Percentiles rank a stretch among this genome's conserved stretches.
Conservation (phyloP, 108 stramenopile genomes). For the Skeletonema grethae region DNA sequence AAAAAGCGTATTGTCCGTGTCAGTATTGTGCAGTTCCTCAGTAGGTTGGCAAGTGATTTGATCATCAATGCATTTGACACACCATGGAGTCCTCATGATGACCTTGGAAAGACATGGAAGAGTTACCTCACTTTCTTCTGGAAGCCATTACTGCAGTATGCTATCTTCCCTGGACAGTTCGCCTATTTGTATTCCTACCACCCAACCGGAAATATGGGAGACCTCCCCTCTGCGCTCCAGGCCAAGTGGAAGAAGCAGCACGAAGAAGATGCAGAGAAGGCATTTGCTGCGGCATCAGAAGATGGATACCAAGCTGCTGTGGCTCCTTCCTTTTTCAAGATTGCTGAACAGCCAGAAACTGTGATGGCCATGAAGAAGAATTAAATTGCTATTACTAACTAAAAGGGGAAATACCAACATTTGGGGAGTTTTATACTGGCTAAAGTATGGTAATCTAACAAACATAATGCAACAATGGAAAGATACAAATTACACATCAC, state of each 20-base stretch:
- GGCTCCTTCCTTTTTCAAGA: constrained; percentile 86
- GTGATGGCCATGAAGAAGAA: constrained; percentile 31
- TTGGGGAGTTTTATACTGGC: too few species aligned
- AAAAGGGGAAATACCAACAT: too few species aligned
- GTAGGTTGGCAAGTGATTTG: constrained; percentile 91
- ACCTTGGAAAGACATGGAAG: constrained; percentile 88
- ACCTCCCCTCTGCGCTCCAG: constrained; percentile 64
- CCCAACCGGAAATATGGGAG: constrained; percentile 84
- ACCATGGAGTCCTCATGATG: constrained; percentile 89
- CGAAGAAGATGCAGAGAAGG: constrained; percentile 66
- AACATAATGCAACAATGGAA: not conserved
- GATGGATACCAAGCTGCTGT: constrained; percentile 55
- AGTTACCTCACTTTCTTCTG: constrained; percentile 91
- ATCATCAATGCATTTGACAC: constrained; percentile 96
- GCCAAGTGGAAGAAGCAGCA: constrained; percentile 74
- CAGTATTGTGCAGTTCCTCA: constrained; percentile 89
- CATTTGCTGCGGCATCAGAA: constrained; percentile 62
- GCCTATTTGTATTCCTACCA: constrained; percentile 88
- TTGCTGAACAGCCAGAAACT: constrained; percentile 58
- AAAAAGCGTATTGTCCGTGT: constrained; percentile 88
- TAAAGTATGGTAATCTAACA: constrained; percentile 14
- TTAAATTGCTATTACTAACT: constrained; percentile 7
- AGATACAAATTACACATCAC: not conserved
- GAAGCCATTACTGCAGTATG: constrained; percentile 89
- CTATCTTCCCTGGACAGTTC: constrained; percentile 90